Conservation (phyloP, 2,329 filamentous ascomycete genomes). For the Arthrocladium fulminans region DNA sequence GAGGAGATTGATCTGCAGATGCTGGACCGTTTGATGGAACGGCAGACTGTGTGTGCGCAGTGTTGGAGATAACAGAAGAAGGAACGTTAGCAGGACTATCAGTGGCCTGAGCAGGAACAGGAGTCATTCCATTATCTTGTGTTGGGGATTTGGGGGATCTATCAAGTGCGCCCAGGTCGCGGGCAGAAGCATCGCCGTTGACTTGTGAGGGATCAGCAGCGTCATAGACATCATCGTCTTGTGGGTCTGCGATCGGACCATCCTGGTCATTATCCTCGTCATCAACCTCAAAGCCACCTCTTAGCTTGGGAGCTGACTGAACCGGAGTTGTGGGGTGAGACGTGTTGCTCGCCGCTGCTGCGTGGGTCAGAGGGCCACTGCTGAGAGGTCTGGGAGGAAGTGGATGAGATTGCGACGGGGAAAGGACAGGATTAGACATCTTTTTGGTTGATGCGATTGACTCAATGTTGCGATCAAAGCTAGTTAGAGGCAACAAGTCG, state of each 20-base stretch:
- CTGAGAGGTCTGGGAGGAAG: conserved; percentile 16
- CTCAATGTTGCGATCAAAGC: conserved; percentile 6
- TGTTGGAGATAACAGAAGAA: conserved; percentile 38
- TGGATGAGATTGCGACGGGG: conserved; percentile 20
- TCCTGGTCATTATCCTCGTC: conserved; percentile 53
- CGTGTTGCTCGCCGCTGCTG: conserved; percentile 11
- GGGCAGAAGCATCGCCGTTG: conserved; percentile 18
- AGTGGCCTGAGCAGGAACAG: conserved; percentile 39
- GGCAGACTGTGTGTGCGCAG: conserved; percentile 32
- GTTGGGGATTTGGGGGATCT: conserved; percentile 51
- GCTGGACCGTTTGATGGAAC: conserved; percentile 26
- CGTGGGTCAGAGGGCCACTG: conserved; percentile 10
- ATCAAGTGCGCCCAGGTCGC: conserved; percentile 20
- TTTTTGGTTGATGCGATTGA: conserved; percentile 5
- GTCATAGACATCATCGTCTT: conserved; percentile 25
- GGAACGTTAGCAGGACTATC: conserved; percentile 40
- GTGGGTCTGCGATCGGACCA: conserved; percentile 31
- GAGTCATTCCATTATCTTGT: conserved; percentile 41
- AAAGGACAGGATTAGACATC: conserved; percentile 17
- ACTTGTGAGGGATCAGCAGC: conserved; percentile 18
- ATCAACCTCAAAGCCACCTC: conserved; percentile 55
- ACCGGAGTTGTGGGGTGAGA: conserved; percentile 28
- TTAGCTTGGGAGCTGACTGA: conserved; percentile 33
- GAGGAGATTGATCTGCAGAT: conserved; percentile 18
- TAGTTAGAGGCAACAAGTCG: conserved; percentile 1